Base-by-base conservation (phyloP, 164 flowering plant genomes). In the Annona squamosa region DNA sequence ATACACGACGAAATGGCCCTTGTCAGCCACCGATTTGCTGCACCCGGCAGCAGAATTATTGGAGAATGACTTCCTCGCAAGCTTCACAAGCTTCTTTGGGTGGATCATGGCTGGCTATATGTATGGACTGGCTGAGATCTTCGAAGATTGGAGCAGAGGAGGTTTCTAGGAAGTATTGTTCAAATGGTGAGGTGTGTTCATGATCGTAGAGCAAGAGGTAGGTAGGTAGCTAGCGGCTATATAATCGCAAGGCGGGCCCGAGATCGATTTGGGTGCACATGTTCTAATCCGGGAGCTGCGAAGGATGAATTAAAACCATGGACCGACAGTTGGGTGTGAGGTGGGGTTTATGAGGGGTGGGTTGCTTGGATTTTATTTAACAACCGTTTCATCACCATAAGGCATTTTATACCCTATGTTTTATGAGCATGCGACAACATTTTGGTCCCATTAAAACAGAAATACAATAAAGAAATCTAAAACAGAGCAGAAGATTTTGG, bases 1-100 rank as follows among this genome's bases (percentile, higher is more conserved):
- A 78, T 77, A 80, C 19, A 77, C 74, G 18, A 75, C 78, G 65
- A 80, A 77, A 66, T 80, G 78, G 0, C 83, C 81, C 78, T 78
- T 78, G 13, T 71, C 67, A 41, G 79, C 77, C 19, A 71, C 3
- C 4, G 68, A 42, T 66, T 42, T 43, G 13, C 37, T 63, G 3
- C 44, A 46, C 43, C 3, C 56, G 2, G 12, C 42, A 4, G 10
- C 42, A 45, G 43, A 56, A 9, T 44, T 9, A 19, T 73, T 74
- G 13, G 72, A 56, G 10, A 67, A 16, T 4, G 74, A 76, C 45
- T 73, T 76, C 68, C 63, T 74, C 46, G 80, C 77, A 67, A 78
- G 71, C 59, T 70, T 17, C 4, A 78, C 46, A 59, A 79, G 74
- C 42, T 47, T 76, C 67, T 63, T 76, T 41, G 73, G 63, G 56